phyloP scores from a whole-genome alignment of 2,329 filamentous ascomycete genomes.

The Cryoendolithus antarcticus region DNA sequence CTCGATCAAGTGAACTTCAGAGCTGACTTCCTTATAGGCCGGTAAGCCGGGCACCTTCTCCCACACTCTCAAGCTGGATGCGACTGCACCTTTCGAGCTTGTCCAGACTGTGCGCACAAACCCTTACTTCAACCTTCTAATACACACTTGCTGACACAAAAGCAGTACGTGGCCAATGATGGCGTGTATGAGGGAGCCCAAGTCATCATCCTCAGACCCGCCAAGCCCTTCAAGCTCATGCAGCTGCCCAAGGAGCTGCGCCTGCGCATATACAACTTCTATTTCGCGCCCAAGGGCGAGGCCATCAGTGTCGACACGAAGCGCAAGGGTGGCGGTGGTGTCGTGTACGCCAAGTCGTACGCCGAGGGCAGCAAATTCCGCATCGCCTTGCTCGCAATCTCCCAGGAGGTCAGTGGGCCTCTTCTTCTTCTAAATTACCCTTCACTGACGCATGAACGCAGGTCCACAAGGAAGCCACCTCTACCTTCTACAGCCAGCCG shows the following conservation, averaged over 20 bases:
- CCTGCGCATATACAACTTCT: conserved; percentile 17
- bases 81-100: conserved; percentile 20
- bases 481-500: conserved; percentile 20
- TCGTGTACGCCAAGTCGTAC: conserved; percentile 21
- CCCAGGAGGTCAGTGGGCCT: conserved; percentile 18
- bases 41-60: conserved; percentile 8
- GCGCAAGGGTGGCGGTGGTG: conserved; percentile 14
- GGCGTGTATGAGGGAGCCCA: conserved; percentile 22
- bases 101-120: conserved; percentile 18
- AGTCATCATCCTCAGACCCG: conserved; percentile 24
- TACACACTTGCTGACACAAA: conserved; percentile 2
- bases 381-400: conserved; percentile 20
- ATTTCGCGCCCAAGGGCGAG: conserved; percentile 19
- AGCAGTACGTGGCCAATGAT: conserved; percentile 17
- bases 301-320: conserved; percentile 21
- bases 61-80: conserved; percentile 21
- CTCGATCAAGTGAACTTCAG: neutral
- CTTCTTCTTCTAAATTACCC: neutral
- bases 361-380: conserved; percentile 19
- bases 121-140: neutral
- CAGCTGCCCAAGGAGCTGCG: conserved; percentile 18
- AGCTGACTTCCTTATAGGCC: too few species aligned
- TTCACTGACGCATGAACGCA: conserved; percentile 5
- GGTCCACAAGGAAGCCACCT: conserved; percentile 18
- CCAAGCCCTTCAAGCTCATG: conserved; percentile 23